Evolutionary conservation across 2,329 filamentous ascomycete species (phyloP).

Genomic region (Phaeoacremonium minimum): DNA sequence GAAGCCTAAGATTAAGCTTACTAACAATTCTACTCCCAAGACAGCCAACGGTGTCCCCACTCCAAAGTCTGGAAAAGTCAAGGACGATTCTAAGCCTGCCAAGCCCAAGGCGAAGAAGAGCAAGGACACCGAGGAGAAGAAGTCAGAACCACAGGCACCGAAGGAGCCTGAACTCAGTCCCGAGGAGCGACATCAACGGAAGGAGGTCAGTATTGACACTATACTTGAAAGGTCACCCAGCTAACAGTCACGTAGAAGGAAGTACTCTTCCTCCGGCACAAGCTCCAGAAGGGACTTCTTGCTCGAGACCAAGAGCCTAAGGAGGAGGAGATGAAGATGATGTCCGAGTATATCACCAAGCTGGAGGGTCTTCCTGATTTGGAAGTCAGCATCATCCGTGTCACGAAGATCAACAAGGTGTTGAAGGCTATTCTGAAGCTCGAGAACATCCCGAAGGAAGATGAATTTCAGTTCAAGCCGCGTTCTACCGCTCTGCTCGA

Average conservation of each 20-base stretch:
- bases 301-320: slow-evolving; percentile 81
- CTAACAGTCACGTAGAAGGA: slow-evolving; percentile 52
- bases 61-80: slow-evolving; percentile 51
- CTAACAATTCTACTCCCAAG: slow-evolving; percentile 64
- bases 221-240: slow-evolving; percentile 8
- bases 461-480: slow-evolving; percentile 83
- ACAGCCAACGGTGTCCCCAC: slow-evolving; percentile 56
- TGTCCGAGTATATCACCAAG: slow-evolving; percentile 74
- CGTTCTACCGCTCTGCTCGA: slow-evolving; percentile 76
- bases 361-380: slow-evolving; percentile 77
- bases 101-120: slow-evolving; percentile 49
- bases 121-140: slow-evolving; percentile 46
- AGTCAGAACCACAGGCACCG: slow-evolving; percentile 35
- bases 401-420: slow-evolving; percentile 98
- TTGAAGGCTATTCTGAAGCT: slow-evolving; percentile 92
- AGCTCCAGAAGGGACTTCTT: slow-evolving; percentile 90
- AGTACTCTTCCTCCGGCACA: slow-evolving; percentile 91
- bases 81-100: slow-evolving; percentile 42
- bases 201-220: slow-evolving; percentile 52
- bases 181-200: slow-evolving; percentile 54
- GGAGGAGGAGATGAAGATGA: slow-evolving; percentile 74
- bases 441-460: slow-evolving; percentile 77
- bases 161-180: slow-evolving; percentile 55
- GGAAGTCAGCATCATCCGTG: slow-evolving; percentile 82
- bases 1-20: slow-evolving; percentile 65